Evolutionary conservation across 2,329 filamentous ascomycete genomes (phyloP).

Genomic region (Zalaria sp.): DNA sequence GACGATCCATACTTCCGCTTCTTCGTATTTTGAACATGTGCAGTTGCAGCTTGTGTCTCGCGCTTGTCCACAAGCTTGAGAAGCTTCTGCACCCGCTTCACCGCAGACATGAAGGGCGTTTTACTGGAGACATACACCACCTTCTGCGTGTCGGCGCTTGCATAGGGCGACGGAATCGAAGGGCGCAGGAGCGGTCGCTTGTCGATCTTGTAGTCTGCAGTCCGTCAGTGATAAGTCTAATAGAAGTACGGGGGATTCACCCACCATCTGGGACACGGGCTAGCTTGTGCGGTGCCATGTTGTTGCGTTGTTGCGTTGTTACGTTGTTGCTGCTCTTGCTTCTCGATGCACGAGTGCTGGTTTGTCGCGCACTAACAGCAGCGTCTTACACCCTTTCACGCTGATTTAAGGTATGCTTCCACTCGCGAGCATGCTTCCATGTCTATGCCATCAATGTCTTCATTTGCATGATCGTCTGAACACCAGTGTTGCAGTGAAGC

Average conservation of each 20-base stretch:
- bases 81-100: slow-evolving; percentile 50
- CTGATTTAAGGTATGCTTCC: no score
- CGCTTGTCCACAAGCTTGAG: slow-evolving; percentile 44
- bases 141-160: slow-evolving; percentile 34
- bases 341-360: no score
- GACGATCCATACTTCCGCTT: slow-evolving; percentile 5
- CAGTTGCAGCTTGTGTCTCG: slow-evolving; percentile 25
- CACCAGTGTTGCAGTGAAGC: no score
- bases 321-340: no score
- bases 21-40: slow-evolving; percentile 14
- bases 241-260: not conserved
- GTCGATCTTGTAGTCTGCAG: slow-evolving; percentile 31
- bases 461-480: no score
- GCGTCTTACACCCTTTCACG: no score
- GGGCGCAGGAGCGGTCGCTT: slow-evolving; percentile 47
- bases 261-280: slow-evolving; percentile 11
- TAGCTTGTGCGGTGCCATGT: slow-evolving; percentile 6
- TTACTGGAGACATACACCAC: slow-evolving; percentile 51
- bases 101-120: slow-evolving; percentile 53
- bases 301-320: no score
- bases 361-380: no score
- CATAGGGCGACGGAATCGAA: slow-evolving; percentile 38
- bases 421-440: no score
- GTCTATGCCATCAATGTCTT: no score
- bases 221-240: no score